Evolutionary conservation across 371 early-diverging fungal species (phyloP).

Genomic region (Gilbertella persicaria): DNA sequence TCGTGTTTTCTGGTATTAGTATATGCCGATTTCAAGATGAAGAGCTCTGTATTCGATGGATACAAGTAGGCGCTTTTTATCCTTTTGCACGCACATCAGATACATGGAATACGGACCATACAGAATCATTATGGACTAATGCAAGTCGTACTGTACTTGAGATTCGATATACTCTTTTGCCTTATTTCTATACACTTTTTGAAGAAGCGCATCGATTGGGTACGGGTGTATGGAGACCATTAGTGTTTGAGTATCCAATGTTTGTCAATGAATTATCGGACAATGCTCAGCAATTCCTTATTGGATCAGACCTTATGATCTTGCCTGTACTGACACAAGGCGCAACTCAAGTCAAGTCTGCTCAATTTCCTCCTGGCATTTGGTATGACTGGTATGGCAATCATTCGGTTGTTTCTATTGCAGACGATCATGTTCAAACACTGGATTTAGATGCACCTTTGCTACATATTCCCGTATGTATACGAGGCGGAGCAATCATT

Average conservation of each 20-base stretch:
- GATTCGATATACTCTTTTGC: constrained; percentile 64
- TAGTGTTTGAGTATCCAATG: constrained; percentile 35
- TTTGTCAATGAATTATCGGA: constrained; percentile 7
- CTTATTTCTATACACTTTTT: constrained; percentile 68
- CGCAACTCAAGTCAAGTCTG: constrained; percentile 41
- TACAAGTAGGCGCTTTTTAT: constrained; percentile 70
- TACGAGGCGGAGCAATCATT: constrained; percentile 48
- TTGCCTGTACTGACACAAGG: constrained; percentile 52
- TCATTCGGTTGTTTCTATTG: not conserved
- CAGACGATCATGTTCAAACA: constrained; percentile 4
- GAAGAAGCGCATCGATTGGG: constrained; percentile 50
- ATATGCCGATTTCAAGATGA: constrained; percentile 70
- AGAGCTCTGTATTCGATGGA: constrained; percentile 67
- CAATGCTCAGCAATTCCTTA: constrained; percentile 32
- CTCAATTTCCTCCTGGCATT: constrained; percentile 51
- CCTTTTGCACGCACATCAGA: constrained; percentile 77
- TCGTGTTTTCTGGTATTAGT: constrained; percentile 67
- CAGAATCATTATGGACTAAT: constrained; percentile 59
- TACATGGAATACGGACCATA: constrained; percentile 35
- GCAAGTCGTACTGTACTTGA: constrained; percentile 49
- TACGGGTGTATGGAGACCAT: constrained; percentile 41
- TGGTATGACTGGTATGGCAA: constrained; percentile 57
- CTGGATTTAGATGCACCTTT: constrained; percentile 38
- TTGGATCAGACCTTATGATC: constrained; percentile 52
- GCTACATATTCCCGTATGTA: constrained; percentile 43